Evolutionary conservation across 208 protist species (phyloP), one percentile per base, ranked within the genome.

Genomic region (Trypanosoma mega): DNA sequence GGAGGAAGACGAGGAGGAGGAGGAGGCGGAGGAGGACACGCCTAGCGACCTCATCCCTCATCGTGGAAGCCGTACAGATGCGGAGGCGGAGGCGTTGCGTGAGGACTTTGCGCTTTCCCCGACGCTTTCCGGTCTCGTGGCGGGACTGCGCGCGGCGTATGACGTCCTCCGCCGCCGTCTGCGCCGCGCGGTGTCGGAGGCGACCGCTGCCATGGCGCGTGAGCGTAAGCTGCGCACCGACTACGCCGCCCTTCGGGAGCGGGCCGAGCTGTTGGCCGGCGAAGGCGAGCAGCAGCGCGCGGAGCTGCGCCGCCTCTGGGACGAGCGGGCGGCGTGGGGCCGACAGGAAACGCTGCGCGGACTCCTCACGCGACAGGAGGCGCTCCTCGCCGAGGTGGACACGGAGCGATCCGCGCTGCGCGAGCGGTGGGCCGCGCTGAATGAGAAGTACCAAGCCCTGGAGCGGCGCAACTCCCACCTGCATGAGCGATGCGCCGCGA

Each of bases 401-500:
- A 64, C 68, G 18, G 80, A 91, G 56, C 74, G 84, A 16, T 72
- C 80, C 45, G 72, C 57, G 23, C 74, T 91, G 65, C 77, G 65
- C 16, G 44, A 49, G 12, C 72, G 76, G 48, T 86, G 78, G 85
- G 59, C 60, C n/a, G 54, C 48, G 3, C 61, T 87, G 12, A 87
- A 71, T 36, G 68, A 65, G 16, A 77, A 92, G 45, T 92, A 88
- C 68, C 76, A 85, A 37, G 54, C 69, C 1, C 58, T 90, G 18
- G 86, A 93, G 60, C 64, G 74, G 30, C 79, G 82, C 55, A 93
- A 90, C 52, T 81, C 72, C 11, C 53, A 74, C 33, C 61, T 93
- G 68, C 86, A 93, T 62, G 82, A 80, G 45, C 82, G 86, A 8
- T 93, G 86, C 45, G 70, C 78, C 0, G 74, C 55, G 31, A 90